A percentile compares a stretch with the other conserved stretches of the same genome.
Evolutionary conservation across 257 asterid species (phyloP).

Genomic region (Fraxinus cuspidata): DNA sequence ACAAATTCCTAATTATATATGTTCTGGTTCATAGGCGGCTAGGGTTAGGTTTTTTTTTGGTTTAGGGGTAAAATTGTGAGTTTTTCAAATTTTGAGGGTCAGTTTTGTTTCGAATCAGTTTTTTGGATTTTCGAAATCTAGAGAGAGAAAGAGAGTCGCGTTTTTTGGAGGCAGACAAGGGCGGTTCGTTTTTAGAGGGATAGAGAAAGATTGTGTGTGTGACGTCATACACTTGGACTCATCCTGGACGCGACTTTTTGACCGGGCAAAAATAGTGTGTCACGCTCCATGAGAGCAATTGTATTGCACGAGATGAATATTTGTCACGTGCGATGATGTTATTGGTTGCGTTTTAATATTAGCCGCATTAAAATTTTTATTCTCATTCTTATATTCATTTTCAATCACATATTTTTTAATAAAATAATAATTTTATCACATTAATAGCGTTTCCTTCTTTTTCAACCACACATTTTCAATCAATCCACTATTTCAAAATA

Average conservation of each 20-base stretch:
- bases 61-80: constrained; percentile 46
- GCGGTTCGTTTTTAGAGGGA: constrained; percentile 31
- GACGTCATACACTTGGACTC: constrained; percentile 10
- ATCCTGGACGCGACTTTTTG: constrained; percentile 26
- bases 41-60: constrained; percentile 77
- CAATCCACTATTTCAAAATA: too few species aligned
- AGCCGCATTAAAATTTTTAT: too few species aligned
- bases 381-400: too few species aligned
- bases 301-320: constrained; percentile 1
- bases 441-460: too few species aligned
- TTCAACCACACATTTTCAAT: too few species aligned
- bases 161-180: constrained; percentile 45
- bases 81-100: constrained; percentile 40
- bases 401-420: too few species aligned
- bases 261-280: not conserved
- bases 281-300: not conserved
- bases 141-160: constrained; percentile 49
- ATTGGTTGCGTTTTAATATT: constrained; percentile 2
- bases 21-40: constrained; percentile 49
- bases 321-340: not conserved
- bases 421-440: too few species aligned
- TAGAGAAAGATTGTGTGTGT: constrained; percentile 23
- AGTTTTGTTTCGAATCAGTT: constrained; percentile 43
- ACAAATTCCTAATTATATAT: constrained; percentile 22
- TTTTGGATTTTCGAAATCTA: constrained; percentile 31